These are phyloP conservation scores for Lignosus rhinocerotis DNA, from an alignment of 1,284 basidiomycete species.

Conservation along the genomic window DNA sequence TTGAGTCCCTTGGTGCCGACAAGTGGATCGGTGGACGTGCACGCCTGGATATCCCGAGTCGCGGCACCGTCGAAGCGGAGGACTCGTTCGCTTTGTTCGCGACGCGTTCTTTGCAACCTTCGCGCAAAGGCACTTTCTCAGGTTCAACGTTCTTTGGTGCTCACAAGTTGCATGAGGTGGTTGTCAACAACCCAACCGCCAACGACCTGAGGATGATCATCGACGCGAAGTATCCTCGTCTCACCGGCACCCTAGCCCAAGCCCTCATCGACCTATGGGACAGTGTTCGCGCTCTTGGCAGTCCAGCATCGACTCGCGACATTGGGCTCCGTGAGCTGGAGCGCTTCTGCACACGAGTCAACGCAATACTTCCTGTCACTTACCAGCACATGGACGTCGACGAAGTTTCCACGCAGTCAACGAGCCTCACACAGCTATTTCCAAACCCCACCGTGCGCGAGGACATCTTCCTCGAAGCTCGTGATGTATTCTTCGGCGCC, in stretches of 20 bases:
- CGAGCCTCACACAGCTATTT: slow-evolving; percentile 47
- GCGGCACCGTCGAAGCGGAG: slow-evolving; percentile 67
- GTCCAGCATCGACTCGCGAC: slow-evolving; percentile 52
- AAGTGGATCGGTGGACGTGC: slow-evolving; percentile 80
- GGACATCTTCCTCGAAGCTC: slow-evolving; percentile 87
- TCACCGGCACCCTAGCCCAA: slow-evolving; percentile 50
- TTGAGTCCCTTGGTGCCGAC: slow-evolving; percentile 75
- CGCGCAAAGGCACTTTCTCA: slow-evolving; percentile 46
- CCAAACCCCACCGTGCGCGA: slow-evolving; percentile 84
- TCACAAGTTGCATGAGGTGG: slow-evolving; percentile 80
- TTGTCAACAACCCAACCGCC: slow-evolving; percentile 57
- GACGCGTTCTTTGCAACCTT: slow-evolving; percentile 64
- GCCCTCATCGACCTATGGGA: slow-evolving; percentile 69
- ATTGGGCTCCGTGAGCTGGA: slow-evolving; percentile 87
- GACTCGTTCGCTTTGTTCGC: slow-evolving; percentile 82
- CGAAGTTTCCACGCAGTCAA: slow-evolving; percentile 28
- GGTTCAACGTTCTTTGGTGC: slow-evolving; percentile 75
- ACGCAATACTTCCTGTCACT: slow-evolving; percentile 56
- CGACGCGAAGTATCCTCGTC: slow-evolving; percentile 60
- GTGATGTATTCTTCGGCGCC: slow-evolving; percentile 90
- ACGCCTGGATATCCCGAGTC: slow-evolving; percentile 67
- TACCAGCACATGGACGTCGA: slow-evolving; percentile 49
- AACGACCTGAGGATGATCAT: slow-evolving; percentile 75
- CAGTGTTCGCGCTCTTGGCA: slow-evolving; percentile 47
- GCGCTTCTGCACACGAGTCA: slow-evolving; percentile 83